Base-by-base conservation (phyloP, 169 alveolate genomes). In the Babesia divergens region DNA sequence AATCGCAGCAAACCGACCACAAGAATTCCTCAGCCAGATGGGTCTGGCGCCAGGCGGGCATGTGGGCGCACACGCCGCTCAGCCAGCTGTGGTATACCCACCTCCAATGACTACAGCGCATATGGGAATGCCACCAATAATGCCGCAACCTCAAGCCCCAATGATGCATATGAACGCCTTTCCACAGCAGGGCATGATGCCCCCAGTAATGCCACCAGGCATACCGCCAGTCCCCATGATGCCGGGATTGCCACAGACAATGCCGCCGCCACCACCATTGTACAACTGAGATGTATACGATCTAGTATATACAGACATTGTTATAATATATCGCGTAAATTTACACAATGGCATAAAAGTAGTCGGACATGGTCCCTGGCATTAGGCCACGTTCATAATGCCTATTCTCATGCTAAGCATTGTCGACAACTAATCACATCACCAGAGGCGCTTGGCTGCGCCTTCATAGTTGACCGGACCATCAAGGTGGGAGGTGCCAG, bases 1-100 rank as follows among this genome's bases (percentile, higher is more conserved):
- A 31, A 86, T 93, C 53, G 97, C 97, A 1, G 95, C 95, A 18
- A 90, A 90, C 71, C 72, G 95, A 67, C 84, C 93, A 11, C 59
- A 60, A 31, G 90, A 67, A 52, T 67, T 56, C 52, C 65, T 52
- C 31, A 71, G 76, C 54, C 60, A 53, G 68, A 83, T 58, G 77
- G 89, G 67, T 20, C 82, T 51, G 54, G 28, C 88, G 11, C 76
- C 59, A 42, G 29, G 71, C 76, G 82, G 67, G 20, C 58, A 26
- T 18, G 43, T 46, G 16, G 34, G 26, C 11, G 53, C 84, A 0
- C 68, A 34, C 29, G 67, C 51, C 34, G 47, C 62, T 18, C 54
- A 28, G 64, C 44, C 84, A 3, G 38, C 54, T 26, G 16, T 29
- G 59, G 13, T n/a, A 32, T 40, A 31, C 20, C 55, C 71, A 58